Base-by-base conservation (phyloP, 129 eudicot genomes). In the Centaurea solstitialis region DNA sequence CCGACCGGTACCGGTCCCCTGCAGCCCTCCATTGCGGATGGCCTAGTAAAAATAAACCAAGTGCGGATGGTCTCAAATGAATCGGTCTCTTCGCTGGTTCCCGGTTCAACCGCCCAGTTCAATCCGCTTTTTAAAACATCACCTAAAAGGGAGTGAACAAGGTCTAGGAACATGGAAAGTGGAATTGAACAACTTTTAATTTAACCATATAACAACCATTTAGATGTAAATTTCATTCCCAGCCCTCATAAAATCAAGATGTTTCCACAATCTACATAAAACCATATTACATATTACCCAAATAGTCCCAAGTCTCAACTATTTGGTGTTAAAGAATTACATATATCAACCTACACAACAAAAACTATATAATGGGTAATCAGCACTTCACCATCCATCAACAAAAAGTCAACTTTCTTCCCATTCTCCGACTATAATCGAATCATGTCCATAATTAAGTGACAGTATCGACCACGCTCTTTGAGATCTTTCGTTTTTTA, bases 401-500 rank as follows among this genome's bases (percentile, higher is more conserved):
- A 37, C 24, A 78, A 73, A 72, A 73, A 80, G 68, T 65, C 79
- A 80, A 80, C 50, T 61, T 80, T 24, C 79, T 61, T 64, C 77
- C 61, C 72, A 23, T 21, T 50, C 28, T 62, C 33, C 9, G 35
- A 72, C 11, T 57, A 23, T 23, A 8, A 35, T 24, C 73, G 24
- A 15, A 35, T 24, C 78, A 37, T 80, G 84, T 39, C 33, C 66
- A 80, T 28, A n/a, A n/a, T n/a, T n/a, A 79, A 64, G 59, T 81
- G 71, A 88, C 79, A 86, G 64, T 26, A 88, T 93, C 12, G 90
- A 72, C 80, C 98, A 93, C 72, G 84, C 91, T 72, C 73, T 93
- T 76, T 88, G 94, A 45, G 90, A n/a, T 89, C 94, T 88, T 93
- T 81, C 90, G 76, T 91, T 93, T 94, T 81, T 91, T 74, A 89